Percentiles rank a stretch among this genome's conserved stretches.
Evolutionary conservation across 148 eudicot genomes (phyloP).

Genomic region (Nepenthes mirabilis): DNA sequence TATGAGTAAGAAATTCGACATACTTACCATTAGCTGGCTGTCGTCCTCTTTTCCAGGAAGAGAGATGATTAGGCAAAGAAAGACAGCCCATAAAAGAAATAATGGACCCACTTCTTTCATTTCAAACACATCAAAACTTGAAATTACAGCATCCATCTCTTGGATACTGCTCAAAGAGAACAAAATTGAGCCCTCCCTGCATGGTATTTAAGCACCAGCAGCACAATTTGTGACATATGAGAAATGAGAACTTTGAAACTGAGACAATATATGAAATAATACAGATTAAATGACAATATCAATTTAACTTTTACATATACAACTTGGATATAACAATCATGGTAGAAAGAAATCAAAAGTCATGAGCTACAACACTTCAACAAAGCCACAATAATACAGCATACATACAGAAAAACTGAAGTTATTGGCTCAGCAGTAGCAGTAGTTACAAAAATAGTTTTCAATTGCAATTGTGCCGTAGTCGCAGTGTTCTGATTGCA

Average conservation of each 20-base stretch:
- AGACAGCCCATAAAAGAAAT: slow-evolving; percentile 84
- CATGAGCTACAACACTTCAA: too few relatives aligned
- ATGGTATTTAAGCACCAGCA: slow-evolving; percentile 2
- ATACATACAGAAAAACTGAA: too few relatives aligned
- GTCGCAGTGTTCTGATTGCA: too few relatives aligned
- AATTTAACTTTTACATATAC: not conserved
- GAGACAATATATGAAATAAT: too few relatives aligned
- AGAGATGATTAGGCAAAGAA: slow-evolving; percentile 72
- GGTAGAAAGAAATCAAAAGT: too few relatives aligned
- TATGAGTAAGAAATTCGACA: slow-evolving; percentile 1
- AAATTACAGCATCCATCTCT: slow-evolving; percentile 61
- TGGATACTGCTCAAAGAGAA: slow-evolving; percentile 56
- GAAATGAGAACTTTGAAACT: not conserved
- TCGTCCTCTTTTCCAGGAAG: slow-evolving; percentile 59
- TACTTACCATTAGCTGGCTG: slow-evolving; percentile 38
- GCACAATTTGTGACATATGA: not conserved
- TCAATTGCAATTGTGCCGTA: too few relatives aligned
- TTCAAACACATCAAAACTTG: slow-evolving; percentile 49
- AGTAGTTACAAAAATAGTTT: too few relatives aligned
- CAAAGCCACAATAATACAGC: too few relatives aligned
- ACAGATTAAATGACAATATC: not conserved
- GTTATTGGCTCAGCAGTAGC: too few relatives aligned
- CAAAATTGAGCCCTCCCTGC: slow-evolving; percentile 57
- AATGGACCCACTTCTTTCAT: slow-evolving; percentile 73
- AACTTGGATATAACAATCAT: too few relatives aligned